phyloP scores from a whole-genome alignment of 1,139 yeast genomes.

The Scheffersomyces quercinus region DNA sequence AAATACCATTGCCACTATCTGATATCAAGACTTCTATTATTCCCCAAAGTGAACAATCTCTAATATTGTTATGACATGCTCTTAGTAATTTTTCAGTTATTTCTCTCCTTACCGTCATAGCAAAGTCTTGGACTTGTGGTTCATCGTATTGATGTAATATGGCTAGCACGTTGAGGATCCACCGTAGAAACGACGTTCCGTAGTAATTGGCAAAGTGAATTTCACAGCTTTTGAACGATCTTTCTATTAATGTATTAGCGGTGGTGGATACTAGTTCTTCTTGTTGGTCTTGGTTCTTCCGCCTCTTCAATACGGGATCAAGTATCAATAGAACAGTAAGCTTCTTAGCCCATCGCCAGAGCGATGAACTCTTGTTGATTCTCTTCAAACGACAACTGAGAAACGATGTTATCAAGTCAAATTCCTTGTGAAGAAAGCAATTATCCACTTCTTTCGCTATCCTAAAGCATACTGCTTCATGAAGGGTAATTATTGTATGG shows the following conservation, averaged over 20 bases:
- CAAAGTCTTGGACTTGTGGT: not conserved
- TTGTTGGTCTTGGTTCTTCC: not conserved
- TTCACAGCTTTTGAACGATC: constrained; percentile 32
- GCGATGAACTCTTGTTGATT: constrained; percentile 44
- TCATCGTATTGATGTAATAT: constrained; percentile 1
- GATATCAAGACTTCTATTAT: constrained; percentile 7
- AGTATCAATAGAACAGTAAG: constrained; percentile 20
- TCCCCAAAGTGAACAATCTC: constrained; percentile 40
- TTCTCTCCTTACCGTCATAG: not conserved
- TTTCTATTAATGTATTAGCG: constrained; percentile 11
- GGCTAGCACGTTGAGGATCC: constrained; percentile 23
- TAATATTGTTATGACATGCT: constrained; percentile 23
- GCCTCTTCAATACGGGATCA: constrained; percentile 3
- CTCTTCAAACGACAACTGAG: constrained; percentile 34
- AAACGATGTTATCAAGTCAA: constrained; percentile 32
- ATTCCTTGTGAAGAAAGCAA: constrained; percentile 20
- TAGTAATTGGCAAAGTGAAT: constrained; percentile 46
- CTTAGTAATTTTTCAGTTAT: constrained; percentile 6
- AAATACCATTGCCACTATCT: too few species aligned
- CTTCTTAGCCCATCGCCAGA: constrained; percentile 41
- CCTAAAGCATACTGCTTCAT: constrained; percentile 25
- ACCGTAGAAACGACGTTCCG: constrained; percentile 33
- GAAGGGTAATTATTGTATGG: constrained; percentile 33
- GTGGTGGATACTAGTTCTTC: not conserved
- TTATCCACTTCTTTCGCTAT: constrained; percentile 11